Evolutionary conservation across 1,284 basidiomycete species (phyloP).

Genomic region (Trametes polyzona): DNA sequence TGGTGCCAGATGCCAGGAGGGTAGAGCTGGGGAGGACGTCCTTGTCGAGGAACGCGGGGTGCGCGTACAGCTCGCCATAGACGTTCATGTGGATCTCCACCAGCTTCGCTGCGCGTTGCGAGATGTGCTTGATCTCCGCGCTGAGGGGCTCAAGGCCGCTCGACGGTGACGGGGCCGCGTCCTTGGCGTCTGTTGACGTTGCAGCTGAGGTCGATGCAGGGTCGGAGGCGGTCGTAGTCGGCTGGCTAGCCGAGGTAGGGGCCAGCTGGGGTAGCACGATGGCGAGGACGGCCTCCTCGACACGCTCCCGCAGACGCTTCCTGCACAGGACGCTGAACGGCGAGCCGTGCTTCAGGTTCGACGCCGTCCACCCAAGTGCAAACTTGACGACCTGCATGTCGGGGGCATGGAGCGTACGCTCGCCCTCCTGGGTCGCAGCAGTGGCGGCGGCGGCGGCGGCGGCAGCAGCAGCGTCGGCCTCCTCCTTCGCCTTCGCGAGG

Average conservation of each 20-base stretch:
- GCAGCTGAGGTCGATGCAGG: background rate
- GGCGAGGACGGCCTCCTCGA: constrained; percentile 62
- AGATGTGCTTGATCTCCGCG: constrained; percentile 68
- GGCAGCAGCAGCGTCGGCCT: background rate
- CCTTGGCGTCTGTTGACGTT: background rate
- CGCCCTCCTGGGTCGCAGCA: no score
- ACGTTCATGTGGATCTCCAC: constrained; percentile 74
- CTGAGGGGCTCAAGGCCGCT: constrained; percentile 72
- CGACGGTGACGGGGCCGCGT: constrained; percentile 34
- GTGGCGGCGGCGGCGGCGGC: background rate
- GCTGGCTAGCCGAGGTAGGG: background rate
- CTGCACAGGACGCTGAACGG: constrained; percentile 62
- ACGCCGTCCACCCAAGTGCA: constrained; percentile 66
- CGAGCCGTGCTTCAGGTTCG: constrained; percentile 60
- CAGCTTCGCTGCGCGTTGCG: constrained; percentile 70
- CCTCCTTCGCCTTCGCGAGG: constrained; percentile 2
- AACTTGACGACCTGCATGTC: constrained; percentile 56
- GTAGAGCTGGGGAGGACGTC: constrained; percentile 1
- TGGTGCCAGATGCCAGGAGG: background rate
- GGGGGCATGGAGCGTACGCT: constrained; percentile 41
- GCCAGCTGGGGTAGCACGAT: constrained; percentile 45
- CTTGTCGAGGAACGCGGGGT: constrained; percentile 52
- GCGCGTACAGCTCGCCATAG: constrained; percentile 75
- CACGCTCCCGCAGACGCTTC: constrained; percentile 63
- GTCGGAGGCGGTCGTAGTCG: background rate